Evolutionary conservation across 1,139 yeast genomes (phyloP).

Genomic region (Hansenula anomala): DNA sequence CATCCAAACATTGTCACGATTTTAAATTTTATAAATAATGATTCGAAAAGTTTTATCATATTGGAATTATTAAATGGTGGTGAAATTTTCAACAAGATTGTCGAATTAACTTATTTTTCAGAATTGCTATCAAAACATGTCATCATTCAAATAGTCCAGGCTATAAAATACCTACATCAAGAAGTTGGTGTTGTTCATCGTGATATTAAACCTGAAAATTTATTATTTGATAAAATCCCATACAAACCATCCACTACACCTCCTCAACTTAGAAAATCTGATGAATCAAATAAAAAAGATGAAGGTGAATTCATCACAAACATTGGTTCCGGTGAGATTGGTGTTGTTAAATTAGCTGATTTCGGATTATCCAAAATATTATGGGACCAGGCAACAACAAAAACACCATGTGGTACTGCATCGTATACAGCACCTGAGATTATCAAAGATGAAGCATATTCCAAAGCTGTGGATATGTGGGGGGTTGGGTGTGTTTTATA

Average conservation of each 20-base stretch:
- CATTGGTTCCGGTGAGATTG: slow-evolving; percentile 88
- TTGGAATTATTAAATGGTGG: slow-evolving; percentile 90
- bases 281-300: slow-evolving; percentile 72
- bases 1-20: slow-evolving; percentile 74
- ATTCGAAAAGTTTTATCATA: slow-evolving; percentile 66
- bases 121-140: slow-evolving; percentile 85
- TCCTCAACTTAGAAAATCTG: slow-evolving; percentile 54
- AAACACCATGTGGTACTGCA: slow-evolving; percentile 88
- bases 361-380: slow-evolving; percentile 89
- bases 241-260: slow-evolving; percentile 45
- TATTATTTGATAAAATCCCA: slow-evolving; percentile 73
- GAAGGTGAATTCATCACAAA: slow-evolving; percentile 79
- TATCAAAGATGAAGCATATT: slow-evolving; percentile 77
- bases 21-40: slow-evolving; percentile 60
- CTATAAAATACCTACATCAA: slow-evolving; percentile 76
- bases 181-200: slow-evolving; percentile 82
- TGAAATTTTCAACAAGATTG: slow-evolving; percentile 90
- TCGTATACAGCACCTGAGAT: slow-evolving; percentile 95
- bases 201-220: slow-evolving; percentile 92
- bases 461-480: slow-evolving; percentile 94
- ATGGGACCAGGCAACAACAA: slow-evolving; percentile 49
- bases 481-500: slow-evolving; percentile 91
- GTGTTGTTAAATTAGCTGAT: slow-evolving; percentile 81
- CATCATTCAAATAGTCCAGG: slow-evolving; percentile 76
- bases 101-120: slow-evolving; percentile 83